Evolutionary conservation across 2,329 filamentous ascomycete genomes (phyloP).

Genomic region (Lachnellula suecica): DNA sequence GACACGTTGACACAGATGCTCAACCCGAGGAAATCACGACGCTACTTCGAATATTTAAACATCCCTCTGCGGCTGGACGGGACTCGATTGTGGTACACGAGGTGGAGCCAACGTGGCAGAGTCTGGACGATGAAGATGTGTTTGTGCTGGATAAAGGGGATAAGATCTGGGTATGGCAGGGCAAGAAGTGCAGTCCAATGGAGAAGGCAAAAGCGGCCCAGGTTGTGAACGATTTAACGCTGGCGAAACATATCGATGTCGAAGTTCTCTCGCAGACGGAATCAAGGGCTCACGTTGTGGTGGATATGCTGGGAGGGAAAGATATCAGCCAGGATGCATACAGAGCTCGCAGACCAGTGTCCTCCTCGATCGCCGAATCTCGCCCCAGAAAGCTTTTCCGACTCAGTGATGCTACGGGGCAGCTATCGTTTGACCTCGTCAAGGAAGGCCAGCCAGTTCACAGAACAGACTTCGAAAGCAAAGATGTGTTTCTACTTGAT

Average conservation of each 20-base stretch:
- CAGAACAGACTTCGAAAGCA: constrained; percentile 50
- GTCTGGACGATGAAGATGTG: constrained; percentile 64
- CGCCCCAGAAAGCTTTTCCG: constrained; percentile 50
- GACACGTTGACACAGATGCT: constrained; percentile 53
- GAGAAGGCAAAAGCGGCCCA: constrained; percentile 68
- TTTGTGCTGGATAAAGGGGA: constrained; percentile 62
- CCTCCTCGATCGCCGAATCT: constrained; percentile 23
- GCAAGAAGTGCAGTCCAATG: constrained; percentile 63
- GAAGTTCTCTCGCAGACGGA: constrained; percentile 65
- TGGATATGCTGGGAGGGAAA: constrained; percentile 54
- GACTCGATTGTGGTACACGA: constrained; percentile 59
- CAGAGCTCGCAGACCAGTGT: constrained; percentile 41
- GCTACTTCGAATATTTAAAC: constrained; percentile 62
- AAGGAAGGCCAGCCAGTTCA: constrained; percentile 51
- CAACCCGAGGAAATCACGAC: constrained; percentile 45
- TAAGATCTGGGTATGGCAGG: constrained; percentile 72
- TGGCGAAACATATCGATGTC: constrained; percentile 63
- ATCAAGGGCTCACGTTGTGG: constrained; percentile 50
- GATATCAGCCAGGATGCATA: constrained; percentile 42
- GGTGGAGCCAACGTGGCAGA: constrained; percentile 60
- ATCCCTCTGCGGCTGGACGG: constrained; percentile 41
- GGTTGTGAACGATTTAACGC: constrained; percentile 63
- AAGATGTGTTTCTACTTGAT: constrained; percentile 62
- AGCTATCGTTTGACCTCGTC: constrained; percentile 55
- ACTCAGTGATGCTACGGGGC: constrained; percentile 61